These are phyloP conservation scores for Russula lepida DNA, from an alignment of 768 basidiomycete species.

Conservation along the genomic window DNA sequence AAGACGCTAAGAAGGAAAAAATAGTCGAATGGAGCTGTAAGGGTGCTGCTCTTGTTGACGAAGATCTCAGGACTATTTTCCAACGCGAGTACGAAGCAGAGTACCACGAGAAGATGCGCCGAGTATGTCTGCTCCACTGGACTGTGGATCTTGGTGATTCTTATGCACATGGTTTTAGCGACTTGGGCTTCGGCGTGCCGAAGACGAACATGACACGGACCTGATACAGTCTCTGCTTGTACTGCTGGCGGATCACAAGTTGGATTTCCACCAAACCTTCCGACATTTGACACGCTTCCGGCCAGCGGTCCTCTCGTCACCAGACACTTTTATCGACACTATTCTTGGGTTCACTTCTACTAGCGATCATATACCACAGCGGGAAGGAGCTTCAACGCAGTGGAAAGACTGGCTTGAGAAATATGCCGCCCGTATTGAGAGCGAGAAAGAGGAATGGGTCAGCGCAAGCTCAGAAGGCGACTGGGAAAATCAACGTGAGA, in stretches of 20 bases:
- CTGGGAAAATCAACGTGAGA: slow-evolving; percentile 31
- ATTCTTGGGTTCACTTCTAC: slow-evolving; percentile 44
- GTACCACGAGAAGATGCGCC: slow-evolving; percentile 64
- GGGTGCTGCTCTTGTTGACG: slow-evolving; percentile 44
- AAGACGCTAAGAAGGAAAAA: slow-evolving; percentile 41
- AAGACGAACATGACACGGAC: slow-evolving; percentile 48
- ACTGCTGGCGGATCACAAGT: slow-evolving; percentile 57
- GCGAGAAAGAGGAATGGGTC: slow-evolving; percentile 43
- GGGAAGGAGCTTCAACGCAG: slow-evolving; percentile 38
- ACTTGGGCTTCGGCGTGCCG: slow-evolving; percentile 58
- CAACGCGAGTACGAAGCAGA: slow-evolving; percentile 52
- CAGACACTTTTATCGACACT: slow-evolving; percentile 37
- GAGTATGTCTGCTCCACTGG: slow-evolving; percentile 33
- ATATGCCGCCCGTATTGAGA: slow-evolving; percentile 51
- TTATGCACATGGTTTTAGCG: slow-evolving; percentile 39
- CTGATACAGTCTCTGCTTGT: slow-evolving; percentile 65
- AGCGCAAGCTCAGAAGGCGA: slow-evolving; percentile 38
- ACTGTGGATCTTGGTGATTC: not conserved
- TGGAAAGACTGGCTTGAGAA: slow-evolving; percentile 57
- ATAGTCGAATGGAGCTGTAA: slow-evolving; percentile 52
- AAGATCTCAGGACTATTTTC: slow-evolving; percentile 53
- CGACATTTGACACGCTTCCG: slow-evolving; percentile 60
- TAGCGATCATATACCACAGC: slow-evolving; percentile 33
- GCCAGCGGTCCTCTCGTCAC: slow-evolving; percentile 28
- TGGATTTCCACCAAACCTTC: slow-evolving; percentile 91